A percentile compares a stretch with the other conserved stretches of the same genome.
These are phyloP conservation scores for Strobilomyces echinocephalus DNA, from an alignment of 768 basidiomycete genomes.

Conservation along the genomic window DNA sequence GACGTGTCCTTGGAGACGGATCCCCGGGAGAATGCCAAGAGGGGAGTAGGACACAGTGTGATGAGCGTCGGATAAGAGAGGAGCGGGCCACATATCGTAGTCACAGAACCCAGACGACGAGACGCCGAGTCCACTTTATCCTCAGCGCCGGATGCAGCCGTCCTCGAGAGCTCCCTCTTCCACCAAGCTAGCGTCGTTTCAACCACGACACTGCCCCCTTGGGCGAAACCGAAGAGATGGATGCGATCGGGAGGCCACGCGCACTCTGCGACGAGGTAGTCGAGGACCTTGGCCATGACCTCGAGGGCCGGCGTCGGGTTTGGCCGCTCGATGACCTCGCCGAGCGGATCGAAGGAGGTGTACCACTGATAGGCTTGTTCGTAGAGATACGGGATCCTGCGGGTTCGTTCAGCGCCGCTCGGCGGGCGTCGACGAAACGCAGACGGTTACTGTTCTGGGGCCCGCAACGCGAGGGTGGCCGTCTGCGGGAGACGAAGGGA, in stretches of 20 bases:
- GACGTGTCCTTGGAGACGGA: conserved; percentile 44
- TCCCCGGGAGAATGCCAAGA: conserved; percentile 54
- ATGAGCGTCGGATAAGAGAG: conserved; percentile 71
- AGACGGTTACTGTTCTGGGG: conserved; percentile 63
- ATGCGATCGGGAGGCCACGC: conserved; percentile 65
- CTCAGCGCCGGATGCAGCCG: conserved; percentile 6
- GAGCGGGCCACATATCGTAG: conserved; percentile 67
- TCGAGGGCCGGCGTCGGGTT: conserved; percentile 69
- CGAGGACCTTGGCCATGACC: conserved; percentile 47
- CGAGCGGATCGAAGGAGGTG: conserved; percentile 72
- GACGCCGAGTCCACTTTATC: conserved; percentile 3
- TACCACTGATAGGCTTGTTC: conserved; percentile 87
- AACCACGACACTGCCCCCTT: conserved; percentile 75
- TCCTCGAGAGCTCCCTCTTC: conserved; percentile 33
- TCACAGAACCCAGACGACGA: conserved; percentile 57
- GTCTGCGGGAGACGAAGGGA: conserved; percentile 86
- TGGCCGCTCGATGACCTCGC: conserved; percentile 63
- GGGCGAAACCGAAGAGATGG: conserved; percentile 84
- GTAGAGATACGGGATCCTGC: conserved; percentile 72
- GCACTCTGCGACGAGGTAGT: conserved; percentile 55
- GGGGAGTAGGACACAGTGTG: conserved; percentile 50
- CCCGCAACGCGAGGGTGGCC: conserved; percentile 74
- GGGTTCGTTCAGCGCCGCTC: conserved; percentile 9
- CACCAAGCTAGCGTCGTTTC: conserved; percentile 63
- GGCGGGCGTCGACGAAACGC: not conserved